phyloP scores from a whole-genome alignment of 305 asterid species.

The Fraxinus floribunda region DNA sequence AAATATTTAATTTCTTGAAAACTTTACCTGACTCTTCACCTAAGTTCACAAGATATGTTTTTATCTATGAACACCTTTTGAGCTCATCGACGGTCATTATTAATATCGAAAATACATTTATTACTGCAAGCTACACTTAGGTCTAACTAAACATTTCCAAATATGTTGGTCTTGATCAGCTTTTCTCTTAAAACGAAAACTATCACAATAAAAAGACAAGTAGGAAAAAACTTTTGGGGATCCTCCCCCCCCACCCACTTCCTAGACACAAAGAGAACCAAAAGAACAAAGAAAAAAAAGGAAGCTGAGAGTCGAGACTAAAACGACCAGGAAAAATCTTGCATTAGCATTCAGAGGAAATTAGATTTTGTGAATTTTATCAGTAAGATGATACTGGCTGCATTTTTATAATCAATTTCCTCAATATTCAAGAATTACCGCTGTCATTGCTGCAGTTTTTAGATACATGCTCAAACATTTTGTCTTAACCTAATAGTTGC shows the following conservation, averaged over 20 bases:
- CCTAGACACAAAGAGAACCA: not conserved
- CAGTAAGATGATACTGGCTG: not conserved
- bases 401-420: not conserved
- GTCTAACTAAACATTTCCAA: not conserved
- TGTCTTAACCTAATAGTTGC: not conserved
- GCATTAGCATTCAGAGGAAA: not conserved
- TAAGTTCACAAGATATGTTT: not conserved
- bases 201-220: not conserved
- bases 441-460: not conserved
- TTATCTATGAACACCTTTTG: not conserved
- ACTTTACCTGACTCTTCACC: not conserved
- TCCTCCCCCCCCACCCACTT: not conserved
- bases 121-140: not conserved
- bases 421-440: not conserved
- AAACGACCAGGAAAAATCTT: not conserved
- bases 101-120: no score
- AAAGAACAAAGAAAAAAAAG: not conserved
- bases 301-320: not conserved
- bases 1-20: not conserved
- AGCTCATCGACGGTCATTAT: not conserved
- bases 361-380: not conserved
- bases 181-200: not conserved
- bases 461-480: not conserved
- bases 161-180: not conserved
- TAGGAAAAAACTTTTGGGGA: not conserved